Base-by-base conservation (phyloP, 345 rosid species). In the Cardamine occulta region DNA sequence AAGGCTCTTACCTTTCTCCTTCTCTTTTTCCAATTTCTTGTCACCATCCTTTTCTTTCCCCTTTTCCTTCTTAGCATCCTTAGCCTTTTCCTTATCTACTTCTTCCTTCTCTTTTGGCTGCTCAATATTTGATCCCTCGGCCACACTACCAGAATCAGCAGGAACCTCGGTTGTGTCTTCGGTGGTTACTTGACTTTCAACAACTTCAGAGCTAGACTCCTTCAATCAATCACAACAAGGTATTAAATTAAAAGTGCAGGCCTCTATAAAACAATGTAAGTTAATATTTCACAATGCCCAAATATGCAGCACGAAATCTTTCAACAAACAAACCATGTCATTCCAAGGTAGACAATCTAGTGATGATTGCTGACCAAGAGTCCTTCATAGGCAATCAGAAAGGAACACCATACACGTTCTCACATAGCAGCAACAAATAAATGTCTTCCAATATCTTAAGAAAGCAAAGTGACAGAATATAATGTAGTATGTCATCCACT, bases 51-150 rank as follows among this genome's bases (percentile, higher is more conserved):
- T 95, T 75, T 95, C 99, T 84, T 88, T 94, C 53, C 85, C 91
- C 80, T 88, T 91, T 79, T 87, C 96, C 69, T 89, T 89, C 74
- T 88, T 92, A 37, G 75, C 71, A 65, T 85, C 90, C 68, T 84
- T 91, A 17, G 75, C 81, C 77, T 85, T 91, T 74, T 88, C 91
- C 73, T 84, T 91, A 19, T 89, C 89, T 66, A 77, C 89, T 48
- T 95, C 97, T 68, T 92, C 97, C 79, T 89, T 87, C 40, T 89
- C 97, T 84, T 87, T 90, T 62, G 86, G 88, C 84, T 83, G 91
- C 77, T 90, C 98, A 37, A 63, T 45, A 42, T 49, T 72, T 83
- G 85, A 87, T 37, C 84, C 87, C 60, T 93, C 99, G 45, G 71
- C 88, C 47, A 71, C 39, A 78, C 78, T 64, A 68, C 85, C 89